Evolutionary conservation across 176 grass and related monocot species (phyloP).

Genomic region (Aegilops speltoides): DNA sequence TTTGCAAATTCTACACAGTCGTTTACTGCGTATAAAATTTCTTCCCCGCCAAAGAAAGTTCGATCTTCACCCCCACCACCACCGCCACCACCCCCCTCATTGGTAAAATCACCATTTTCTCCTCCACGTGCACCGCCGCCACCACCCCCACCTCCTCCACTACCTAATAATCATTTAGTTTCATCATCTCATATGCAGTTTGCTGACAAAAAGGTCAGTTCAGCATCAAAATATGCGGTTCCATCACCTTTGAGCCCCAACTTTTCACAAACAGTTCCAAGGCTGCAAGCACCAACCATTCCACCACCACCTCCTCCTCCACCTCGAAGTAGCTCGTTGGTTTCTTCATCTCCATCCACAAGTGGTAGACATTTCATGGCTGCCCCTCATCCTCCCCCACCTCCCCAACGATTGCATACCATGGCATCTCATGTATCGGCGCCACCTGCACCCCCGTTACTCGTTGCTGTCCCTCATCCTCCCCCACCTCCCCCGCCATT

Average conservation of each 20-base stretch:
- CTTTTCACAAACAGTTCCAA: constrained; percentile 12
- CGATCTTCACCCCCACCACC: constrained; percentile 26
- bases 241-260: constrained; percentile 10
- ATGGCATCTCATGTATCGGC: constrained; percentile 19
- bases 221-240: neutral
- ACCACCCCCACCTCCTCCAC: constrained; percentile 29
- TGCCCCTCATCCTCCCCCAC: constrained; percentile 37
- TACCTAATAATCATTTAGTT: constrained; percentile 10
- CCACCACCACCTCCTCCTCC: constrained; percentile 42
- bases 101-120: constrained; percentile 11
- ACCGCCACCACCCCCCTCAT: constrained; percentile 1
- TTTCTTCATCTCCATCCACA: constrained; percentile 30
- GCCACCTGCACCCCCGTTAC: constrained; percentile 37
- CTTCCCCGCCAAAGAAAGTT: constrained; percentile 7
- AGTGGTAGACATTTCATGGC: constrained; percentile 22
- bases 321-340: constrained; percentile 18
- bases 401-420: constrained; percentile 31
- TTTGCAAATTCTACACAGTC: constrained; percentile 27
- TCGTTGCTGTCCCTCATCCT: neutral
- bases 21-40: constrained; percentile 17
- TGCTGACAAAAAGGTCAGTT: constrained; percentile 11
- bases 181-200: constrained; percentile 16
- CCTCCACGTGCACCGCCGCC: constrained; percentile 21
- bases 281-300: neutral
- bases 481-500: constrained; percentile 43